phyloP scores from a whole-genome alignment of 768 basidiomycete genomes.

The Phallus indusiatus region DNA sequence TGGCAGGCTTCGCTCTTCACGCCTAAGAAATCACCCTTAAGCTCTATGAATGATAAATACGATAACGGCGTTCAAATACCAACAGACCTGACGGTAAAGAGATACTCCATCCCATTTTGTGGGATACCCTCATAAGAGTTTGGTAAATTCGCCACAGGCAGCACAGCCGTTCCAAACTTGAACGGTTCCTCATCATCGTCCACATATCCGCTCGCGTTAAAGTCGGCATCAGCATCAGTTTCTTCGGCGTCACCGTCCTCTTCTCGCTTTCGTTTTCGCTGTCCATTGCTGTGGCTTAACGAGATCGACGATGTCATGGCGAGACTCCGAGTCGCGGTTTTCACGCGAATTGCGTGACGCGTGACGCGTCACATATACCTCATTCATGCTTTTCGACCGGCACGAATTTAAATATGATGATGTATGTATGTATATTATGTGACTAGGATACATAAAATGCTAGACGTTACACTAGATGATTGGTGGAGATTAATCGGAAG shows the following conservation, averaged over 20 bases:
- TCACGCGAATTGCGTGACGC: too few species aligned
- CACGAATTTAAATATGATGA: too few species aligned
- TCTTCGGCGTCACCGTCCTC: not conserved
- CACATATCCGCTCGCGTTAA: too few species aligned
- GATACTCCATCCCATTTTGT: slow-evolving; percentile 65
- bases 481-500: too few species aligned
- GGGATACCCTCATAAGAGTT: slow-evolving; percentile 55
- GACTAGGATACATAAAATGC: too few species aligned
- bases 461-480: too few species aligned
- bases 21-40: slow-evolving; percentile 30
- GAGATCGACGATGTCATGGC: too few species aligned
- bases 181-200: slow-evolving; percentile 9
- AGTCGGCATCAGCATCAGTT: slow-evolving; percentile 26
- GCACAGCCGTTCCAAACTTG: slow-evolving; percentile 18
- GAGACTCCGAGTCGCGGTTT: too few species aligned
- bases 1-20: slow-evolving; percentile 61
- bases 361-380: too few species aligned
- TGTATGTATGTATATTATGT: too few species aligned
- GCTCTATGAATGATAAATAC: slow-evolving; percentile 10
- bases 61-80: not conserved
- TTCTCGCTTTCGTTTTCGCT: not conserved
- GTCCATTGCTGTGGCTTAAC: not conserved
- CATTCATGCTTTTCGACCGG: too few species aligned
- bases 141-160: slow-evolving; percentile 79
- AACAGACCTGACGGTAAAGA: slow-evolving; percentile 67